These are phyloP conservation scores for Blepharisma undulans DNA, from an alignment of 169 alveolate genomes.

Conservation along the genomic window DNA sequence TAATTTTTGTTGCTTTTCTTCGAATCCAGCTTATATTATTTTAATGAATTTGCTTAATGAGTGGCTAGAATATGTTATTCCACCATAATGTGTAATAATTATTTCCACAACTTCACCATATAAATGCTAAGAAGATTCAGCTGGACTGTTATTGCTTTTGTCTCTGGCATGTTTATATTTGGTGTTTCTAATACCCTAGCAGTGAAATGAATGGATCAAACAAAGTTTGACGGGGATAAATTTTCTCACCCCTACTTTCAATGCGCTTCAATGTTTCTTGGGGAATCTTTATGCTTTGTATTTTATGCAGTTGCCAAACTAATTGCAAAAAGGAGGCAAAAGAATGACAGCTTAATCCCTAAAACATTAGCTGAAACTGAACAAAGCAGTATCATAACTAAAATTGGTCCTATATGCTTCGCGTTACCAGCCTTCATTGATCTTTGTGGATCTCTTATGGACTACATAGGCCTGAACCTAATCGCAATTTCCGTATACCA, in stretches of 20 bases:
- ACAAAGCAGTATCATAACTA: background rate
- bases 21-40: background rate
- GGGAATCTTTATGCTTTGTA: conserved; percentile 22
- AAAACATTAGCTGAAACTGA: background rate
- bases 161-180: background rate
- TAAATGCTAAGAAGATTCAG: background rate
- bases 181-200: conserved; percentile 44
- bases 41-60: background rate
- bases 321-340: background rate
- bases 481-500: conserved; percentile 69
- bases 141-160: background rate
- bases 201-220: conserved; percentile 27
- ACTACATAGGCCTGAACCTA: conserved; percentile 66
- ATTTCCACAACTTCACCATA: background rate
- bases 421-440: conserved; percentile 68
- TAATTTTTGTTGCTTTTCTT: background rate
- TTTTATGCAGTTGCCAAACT: background rate
- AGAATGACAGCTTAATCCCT: background rate
- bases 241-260: conserved; percentile 56
- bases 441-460: conserved; percentile 61
- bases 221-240: background rate
- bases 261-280: conserved; percentile 44
- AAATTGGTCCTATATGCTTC: background rate
- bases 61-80: background rate
- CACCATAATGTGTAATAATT: background rate